Base-by-base conservation (phyloP, 2,329 filamentous ascomycete species). In the Ophiostoma ulmi region DNA sequence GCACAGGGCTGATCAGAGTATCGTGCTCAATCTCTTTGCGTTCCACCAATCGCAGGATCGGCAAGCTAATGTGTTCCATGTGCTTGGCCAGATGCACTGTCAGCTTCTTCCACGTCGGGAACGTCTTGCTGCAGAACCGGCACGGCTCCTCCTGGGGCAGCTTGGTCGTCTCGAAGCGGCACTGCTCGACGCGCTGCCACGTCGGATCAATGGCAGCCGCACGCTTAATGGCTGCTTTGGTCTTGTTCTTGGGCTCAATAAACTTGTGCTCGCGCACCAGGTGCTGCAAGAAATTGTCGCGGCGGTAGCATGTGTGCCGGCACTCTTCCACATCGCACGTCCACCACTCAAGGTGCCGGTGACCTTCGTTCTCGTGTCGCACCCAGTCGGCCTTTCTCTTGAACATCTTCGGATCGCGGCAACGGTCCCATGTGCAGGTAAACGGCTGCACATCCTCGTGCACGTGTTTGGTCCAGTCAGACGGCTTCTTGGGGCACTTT, bases 381-480 rank as follows among this genome's bases (percentile, higher is more conserved):
- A 97, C 93, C 94, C 94, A 97, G 78, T 97, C 94, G 17, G 94
- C 94, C 80, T 97, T 97, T 67, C 93, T 88, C 80, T 97, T 97
- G 83, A 97, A 97, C 48, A 92, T 93, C 79, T 96, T 97, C 22
- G 91, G 89, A 67, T 97, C 93, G 10, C 87, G 86, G 77, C 94
- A 97, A 68, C 88, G 85, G 1, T 91, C 88, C 82, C 94, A 97
- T 0, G 93, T 97, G 80, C 94, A 97, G 3, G 92, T 96, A 75
- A 97, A 97, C 0, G 94, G 94, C 77, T 95, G 91, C 0, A 97
- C 88, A 77, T 97, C 94, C 79, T 97, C 94, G 75, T 97, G 92
- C 0, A 97, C 92, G 77, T 97, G 94, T 78, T 97, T 97, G 1
- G 93, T 97, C 94, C 94, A 97, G 79, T 97, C 94, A 0, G 93